Conservation (phyloP, 495 filamentous ascomycete species). For the Talaromyces ruber region DNA sequence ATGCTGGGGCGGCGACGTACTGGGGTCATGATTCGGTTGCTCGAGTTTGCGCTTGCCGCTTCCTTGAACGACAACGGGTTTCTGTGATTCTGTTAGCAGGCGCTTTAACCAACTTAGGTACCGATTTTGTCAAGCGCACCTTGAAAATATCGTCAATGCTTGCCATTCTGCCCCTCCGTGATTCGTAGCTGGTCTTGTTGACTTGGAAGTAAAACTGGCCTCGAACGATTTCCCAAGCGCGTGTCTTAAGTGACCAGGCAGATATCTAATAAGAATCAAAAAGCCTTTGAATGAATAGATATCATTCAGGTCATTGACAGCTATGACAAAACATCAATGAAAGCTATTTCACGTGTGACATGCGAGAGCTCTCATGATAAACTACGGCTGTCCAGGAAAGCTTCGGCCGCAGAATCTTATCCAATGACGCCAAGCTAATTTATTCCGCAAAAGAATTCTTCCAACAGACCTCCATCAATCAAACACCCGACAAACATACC, state of each 20-base stretch:
- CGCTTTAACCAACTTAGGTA: neutral
- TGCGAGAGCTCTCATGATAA: conserved; percentile 4
- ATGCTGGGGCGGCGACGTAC: conserved; percentile 35
- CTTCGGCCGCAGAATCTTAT: conserved; percentile 24
- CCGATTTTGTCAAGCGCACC: conserved; percentile 30
- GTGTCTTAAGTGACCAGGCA: neutral
- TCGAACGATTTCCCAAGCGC: neutral
- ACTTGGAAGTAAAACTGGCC: neutral
- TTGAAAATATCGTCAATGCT: conserved; percentile 83
- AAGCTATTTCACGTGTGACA: neutral
- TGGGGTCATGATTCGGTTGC: conserved; percentile 54
- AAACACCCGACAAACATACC: neutral
- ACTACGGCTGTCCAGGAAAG: conserved; percentile 26
- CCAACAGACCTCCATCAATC: neutral
- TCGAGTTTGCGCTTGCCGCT: conserved; percentile 73
- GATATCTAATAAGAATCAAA: neutral
- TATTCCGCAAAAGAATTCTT: conserved; percentile 33
- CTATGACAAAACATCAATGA: too few species aligned
- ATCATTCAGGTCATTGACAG: neutral
- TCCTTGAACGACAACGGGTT: conserved; percentile 28
- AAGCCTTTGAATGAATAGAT: neutral
- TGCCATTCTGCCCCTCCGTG: conserved; percentile 40
- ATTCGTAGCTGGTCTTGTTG: neutral
- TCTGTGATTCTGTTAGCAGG: conserved; percentile 16
- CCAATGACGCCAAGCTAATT: conserved; percentile 24